These are phyloP conservation scores for Roridomyces roridus DNA, from an alignment of 768 basidiomycete species.

Conservation along the genomic window DNA sequence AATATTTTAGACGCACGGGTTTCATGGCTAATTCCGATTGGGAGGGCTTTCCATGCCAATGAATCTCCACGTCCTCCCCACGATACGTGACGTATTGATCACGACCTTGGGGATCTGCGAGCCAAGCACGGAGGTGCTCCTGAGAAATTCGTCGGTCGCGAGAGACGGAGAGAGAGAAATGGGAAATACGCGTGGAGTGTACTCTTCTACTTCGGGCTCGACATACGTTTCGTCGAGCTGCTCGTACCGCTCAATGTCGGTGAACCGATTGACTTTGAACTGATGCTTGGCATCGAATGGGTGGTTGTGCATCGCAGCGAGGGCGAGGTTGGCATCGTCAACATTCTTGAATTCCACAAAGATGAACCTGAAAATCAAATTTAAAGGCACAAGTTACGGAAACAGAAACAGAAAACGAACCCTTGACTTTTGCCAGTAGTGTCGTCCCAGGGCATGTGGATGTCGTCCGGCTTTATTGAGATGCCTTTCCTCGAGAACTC, in stretches of 20 bases:
- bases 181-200: slow-evolving; percentile 67
- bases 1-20: slow-evolving; percentile 55
- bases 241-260: slow-evolving; percentile 86
- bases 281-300: slow-evolving; percentile 89
- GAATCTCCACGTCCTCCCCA: slow-evolving; percentile 87
- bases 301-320: slow-evolving; percentile 73
- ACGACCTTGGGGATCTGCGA: slow-evolving; percentile 89
- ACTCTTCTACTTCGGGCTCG: slow-evolving; percentile 78
- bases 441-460: slow-evolving; percentile 91
- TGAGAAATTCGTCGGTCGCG: slow-evolving; percentile 36
- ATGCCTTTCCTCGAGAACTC: slow-evolving; percentile 86
- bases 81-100: slow-evolving; percentile 97
- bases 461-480: slow-evolving; percentile 74
- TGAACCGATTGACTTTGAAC: slow-evolving; percentile 86
- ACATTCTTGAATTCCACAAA: slow-evolving; percentile 80
- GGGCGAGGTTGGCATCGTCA: slow-evolving; percentile 74
- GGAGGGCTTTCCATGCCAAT: slow-evolving; percentile 93
- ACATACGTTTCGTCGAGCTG: slow-evolving; percentile 78
- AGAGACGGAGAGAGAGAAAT: neutral
- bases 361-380: slow-evolving; percentile 61
- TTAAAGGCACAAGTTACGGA: neutral
- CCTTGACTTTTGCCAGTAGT: slow-evolving; percentile 88
- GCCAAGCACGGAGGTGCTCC: slow-evolving; percentile 97
- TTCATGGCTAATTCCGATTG: slow-evolving; percentile 84
- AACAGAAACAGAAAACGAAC: slow-evolving; percentile 49